Evolutionary conservation across 1,284 basidiomycete species (phyloP), one percentile per base, ranked within the genome.

Genomic region (Meripilus lineatus): DNA sequence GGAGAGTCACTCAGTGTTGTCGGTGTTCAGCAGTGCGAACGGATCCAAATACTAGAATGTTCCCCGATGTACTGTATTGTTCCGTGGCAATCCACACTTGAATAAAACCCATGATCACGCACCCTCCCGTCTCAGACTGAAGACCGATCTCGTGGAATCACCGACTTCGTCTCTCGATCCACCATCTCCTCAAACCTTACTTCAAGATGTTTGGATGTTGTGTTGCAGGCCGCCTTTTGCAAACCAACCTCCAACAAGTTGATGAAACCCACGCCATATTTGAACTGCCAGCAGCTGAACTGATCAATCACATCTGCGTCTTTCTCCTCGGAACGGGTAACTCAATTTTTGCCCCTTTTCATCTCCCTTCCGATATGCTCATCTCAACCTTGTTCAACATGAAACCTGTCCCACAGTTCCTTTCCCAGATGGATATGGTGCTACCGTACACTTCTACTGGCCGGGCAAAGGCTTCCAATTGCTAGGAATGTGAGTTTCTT

Each of bases 401-500:
- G n/a, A n/a, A n/a, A 24, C 26, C 33, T 35, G 25, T 18, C 22
- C 40, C 23, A 3, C 38, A 78, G 89, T 89, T 0, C 83, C 89
- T 0, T 93, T 95, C 54, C 93, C 93, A 1, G 85, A 89, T 21
- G 90, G 91, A 4, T 94, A 84, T 60, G 93, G 86, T 23, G 90
- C 89, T 10, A 85, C 90, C 0, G 89, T 95, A 1, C 92, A 95
- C 63, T 86, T 95, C 58, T 83, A 84, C 57, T 92, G 87, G 82
- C 92, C 92, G 1, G 88, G 86, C 11, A 87, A 82, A 58, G 91
- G 90, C 3, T 94, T 92, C 56, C 88, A 92, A 58, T 64, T 93
- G 3, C 71, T 96, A 18, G 93, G 93, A 57, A 88, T 90, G 91
- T 91, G 59, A 59, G 88, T 73, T 3, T 6, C 33, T 33, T 38